phyloP scores from a whole-genome alignment of 2,329 filamentous ascomycete genomes.

The Hypoxylon sp. region DNA sequence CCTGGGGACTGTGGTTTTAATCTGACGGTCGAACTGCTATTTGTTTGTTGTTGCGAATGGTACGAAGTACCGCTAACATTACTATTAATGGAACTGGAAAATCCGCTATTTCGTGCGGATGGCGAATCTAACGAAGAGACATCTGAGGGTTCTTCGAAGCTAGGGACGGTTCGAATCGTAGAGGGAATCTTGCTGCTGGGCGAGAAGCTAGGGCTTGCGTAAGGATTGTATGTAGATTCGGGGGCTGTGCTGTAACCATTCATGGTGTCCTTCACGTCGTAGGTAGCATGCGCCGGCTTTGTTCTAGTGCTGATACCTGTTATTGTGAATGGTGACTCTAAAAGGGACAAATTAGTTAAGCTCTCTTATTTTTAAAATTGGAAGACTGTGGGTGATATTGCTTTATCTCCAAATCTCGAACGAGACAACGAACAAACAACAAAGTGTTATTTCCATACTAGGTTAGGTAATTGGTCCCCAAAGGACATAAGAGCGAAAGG shows the following conservation, averaged over 20 bases:
- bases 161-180: conserved; percentile 66
- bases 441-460: conserved; percentile 9
- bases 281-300: conserved; percentile 37
- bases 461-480: conserved; percentile 4
- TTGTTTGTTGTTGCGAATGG: conserved; percentile 47
- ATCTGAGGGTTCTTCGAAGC: conserved; percentile 59
- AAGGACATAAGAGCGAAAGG: conserved; percentile 16
- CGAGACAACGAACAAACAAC: conserved; percentile 7
- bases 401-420: conserved; percentile 32
- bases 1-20: conserved; percentile 41
- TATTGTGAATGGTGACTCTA: conserved; percentile 34
- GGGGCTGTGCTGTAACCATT: conserved; percentile 37
- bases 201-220: conserved; percentile 28
- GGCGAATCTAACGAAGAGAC: conserved; percentile 50
- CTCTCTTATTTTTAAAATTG: conserved; percentile 11
- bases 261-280: conserved; percentile 37
- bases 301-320: conserved; percentile 34
- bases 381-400: conserved; percentile 18
- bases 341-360: conserved; percentile 34
- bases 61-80: conserved; percentile 59
- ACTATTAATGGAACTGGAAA: conserved; percentile 66
- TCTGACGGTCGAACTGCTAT: conserved; percentile 48
- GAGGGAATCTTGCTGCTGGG: conserved; percentile 48
- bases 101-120: conserved; percentile 57
- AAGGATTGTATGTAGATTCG: conserved; percentile 38